Conservation (phyloP, 306 rosid species). For the Vigna hirtella region DNA sequence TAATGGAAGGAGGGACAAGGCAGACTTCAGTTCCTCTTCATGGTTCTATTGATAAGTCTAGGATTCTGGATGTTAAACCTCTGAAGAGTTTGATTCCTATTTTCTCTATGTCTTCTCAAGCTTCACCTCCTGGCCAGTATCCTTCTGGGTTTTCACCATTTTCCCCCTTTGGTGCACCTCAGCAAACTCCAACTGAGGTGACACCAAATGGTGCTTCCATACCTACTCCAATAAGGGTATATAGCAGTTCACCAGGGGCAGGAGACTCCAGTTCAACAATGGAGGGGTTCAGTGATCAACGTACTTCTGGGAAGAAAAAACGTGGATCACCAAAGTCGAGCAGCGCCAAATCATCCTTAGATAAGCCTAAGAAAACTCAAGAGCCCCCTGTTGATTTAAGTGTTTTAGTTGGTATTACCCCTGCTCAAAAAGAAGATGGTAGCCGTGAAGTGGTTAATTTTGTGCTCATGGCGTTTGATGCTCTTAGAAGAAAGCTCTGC, state of each 20-base stretch:
- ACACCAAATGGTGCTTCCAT: constrained; percentile 21
- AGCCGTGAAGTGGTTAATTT: constrained; percentile 56
- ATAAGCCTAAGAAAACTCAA: constrained; percentile 41
- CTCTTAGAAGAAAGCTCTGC: constrained; percentile 63
- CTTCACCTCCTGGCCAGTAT: constrained; percentile 45
- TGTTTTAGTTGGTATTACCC: constrained; percentile 48
- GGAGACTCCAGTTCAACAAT: constrained; percentile 36
- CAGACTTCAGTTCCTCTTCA: constrained; percentile 54
- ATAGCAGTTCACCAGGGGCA: constrained; percentile 36
- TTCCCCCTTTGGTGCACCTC: constrained; percentile 63
- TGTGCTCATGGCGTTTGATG: constrained; percentile 60
- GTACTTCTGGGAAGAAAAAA: constrained; percentile 30
- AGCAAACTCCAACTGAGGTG: constrained; percentile 28
- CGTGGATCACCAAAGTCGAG: not conserved
- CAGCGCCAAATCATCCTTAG: constrained; percentile 35
- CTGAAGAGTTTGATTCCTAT: constrained; percentile 64
- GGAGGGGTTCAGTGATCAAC: constrained; percentile 40
- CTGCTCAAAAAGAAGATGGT: constrained; percentile 54
- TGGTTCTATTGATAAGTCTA: constrained; percentile 59
- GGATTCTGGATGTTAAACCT: constrained; percentile 70
- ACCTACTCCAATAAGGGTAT: constrained; percentile 38
- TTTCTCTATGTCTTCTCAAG: constrained; percentile 49
- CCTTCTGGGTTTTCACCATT: constrained; percentile 65
- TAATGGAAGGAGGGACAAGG: constrained; percentile 61
- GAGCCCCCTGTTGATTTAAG: constrained; percentile 20